Percentiles rank a stretch among this genome's conserved stretches.
These are phyloP conservation scores for Candida neerlandica DNA, from an alignment of 1,139 yeast genomes.

Conservation along the genomic window DNA sequence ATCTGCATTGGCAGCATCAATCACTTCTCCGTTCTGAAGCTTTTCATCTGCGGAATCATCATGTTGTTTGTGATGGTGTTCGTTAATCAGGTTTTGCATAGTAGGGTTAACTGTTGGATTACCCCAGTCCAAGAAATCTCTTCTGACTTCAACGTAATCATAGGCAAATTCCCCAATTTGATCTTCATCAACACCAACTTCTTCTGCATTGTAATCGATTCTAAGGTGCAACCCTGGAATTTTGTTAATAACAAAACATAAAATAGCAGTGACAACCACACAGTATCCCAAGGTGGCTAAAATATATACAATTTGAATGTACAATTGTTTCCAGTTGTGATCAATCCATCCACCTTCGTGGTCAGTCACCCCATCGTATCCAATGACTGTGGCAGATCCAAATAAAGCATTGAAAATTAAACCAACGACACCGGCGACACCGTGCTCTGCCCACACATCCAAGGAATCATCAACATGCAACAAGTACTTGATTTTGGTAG, in stretches of 20 bases:
- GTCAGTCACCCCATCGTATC: slow-evolving; percentile 80
- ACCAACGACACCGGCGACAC: slow-evolving; percentile 92
- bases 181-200: slow-evolving; percentile 90
- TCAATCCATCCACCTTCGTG: slow-evolving; percentile 92
- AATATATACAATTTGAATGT: slow-evolving; percentile 84
- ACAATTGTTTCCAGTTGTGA: slow-evolving; percentile 88
- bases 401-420: slow-evolving; percentile 84
- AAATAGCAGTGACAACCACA: slow-evolving; percentile 73
- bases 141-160: slow-evolving; percentile 94
- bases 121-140: slow-evolving; percentile 81
- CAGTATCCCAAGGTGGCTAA: slow-evolving; percentile 75
- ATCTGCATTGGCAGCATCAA: slow-evolving; percentile 2
- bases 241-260: slow-evolving; percentile 71
- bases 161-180: slow-evolving; percentile 98
- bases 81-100: slow-evolving; percentile 13
- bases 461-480: slow-evolving; percentile 86
- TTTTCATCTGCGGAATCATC: slow-evolving; percentile 1
- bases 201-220: slow-evolving; percentile 83
- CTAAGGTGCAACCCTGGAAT: slow-evolving; percentile 85
- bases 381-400: slow-evolving; percentile 85
- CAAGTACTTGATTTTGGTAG: slow-evolving; percentile 84
- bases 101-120: slow-evolving; percentile 17
- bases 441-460: slow-evolving; percentile 98
- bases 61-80: background rate
- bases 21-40: slow-evolving; percentile 2